Percentiles rank a stretch among this genome's conserved stretches.
Conservation (phyloP, 805 yeast genomes). For the Candida anglica region DNA sequence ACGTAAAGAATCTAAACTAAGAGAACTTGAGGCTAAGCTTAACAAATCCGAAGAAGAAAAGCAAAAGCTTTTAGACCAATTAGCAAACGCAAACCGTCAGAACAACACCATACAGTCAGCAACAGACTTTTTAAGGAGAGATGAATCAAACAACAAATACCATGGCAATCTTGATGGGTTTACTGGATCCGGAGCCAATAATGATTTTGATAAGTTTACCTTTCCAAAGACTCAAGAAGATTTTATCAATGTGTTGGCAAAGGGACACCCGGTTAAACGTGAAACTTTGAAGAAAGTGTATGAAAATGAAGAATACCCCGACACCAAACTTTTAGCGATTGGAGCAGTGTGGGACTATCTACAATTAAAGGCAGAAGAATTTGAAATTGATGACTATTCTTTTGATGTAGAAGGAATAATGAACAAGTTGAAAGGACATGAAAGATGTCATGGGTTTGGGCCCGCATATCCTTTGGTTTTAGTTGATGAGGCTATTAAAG, state of each 20-base stretch:
- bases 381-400: constrained; percentile 41
- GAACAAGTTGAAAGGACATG: constrained; percentile 58
- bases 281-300: constrained; percentile 26
- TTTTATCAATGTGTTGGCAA: constrained; percentile 26
- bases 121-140: too few species aligned
- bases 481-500: constrained; percentile 36
- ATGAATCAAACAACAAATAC: constrained; percentile 1
- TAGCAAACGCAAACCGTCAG: constrained; percentile 13
- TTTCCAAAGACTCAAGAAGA: constrained; percentile 34
- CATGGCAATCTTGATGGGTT: too few species aligned
- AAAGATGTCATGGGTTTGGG: constrained; percentile 77
- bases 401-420: constrained; percentile 59
- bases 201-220: constrained; percentile 14
- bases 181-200: constrained; percentile 3
- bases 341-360: constrained; percentile 85
- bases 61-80: constrained; percentile 40
- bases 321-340: constrained; percentile 56
- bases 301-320: constrained; percentile 32
- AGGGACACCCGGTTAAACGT: constrained; percentile 20
- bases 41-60: constrained; percentile 54
- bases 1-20: constrained; percentile 68
- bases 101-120: background rate
- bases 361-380: constrained; percentile 40
- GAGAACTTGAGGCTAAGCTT: constrained; percentile 61
- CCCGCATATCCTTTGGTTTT: constrained; percentile 53